A percentile compares a stretch with the other conserved stretches of the same genome.
Conservation (phyloP, 768 basidiomycete species). For the Leccinum aurantiacum region DNA sequence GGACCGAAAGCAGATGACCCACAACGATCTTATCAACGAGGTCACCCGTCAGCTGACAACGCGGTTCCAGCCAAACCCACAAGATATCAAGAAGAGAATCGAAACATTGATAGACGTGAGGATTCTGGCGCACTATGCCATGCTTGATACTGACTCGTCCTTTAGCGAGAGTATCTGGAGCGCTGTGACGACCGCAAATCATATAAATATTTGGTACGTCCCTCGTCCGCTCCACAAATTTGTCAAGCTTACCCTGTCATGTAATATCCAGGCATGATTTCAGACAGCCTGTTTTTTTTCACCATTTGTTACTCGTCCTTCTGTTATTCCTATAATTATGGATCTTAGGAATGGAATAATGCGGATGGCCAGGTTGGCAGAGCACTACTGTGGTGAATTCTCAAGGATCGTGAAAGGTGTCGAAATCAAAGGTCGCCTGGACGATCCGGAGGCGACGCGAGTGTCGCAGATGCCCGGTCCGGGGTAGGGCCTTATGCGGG, state of each 20-base stretch:
- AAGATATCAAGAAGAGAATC: slow-evolving; percentile 89
- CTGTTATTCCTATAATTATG: background rate
- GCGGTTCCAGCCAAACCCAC: slow-evolving; percentile 85
- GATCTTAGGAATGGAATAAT: slow-evolving; percentile 1
- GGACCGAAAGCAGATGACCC: slow-evolving; percentile 83
- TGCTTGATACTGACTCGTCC: background rate
- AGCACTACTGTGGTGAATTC: background rate
- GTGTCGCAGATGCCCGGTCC: background rate
- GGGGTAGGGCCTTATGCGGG: background rate
- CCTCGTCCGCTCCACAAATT: background rate
- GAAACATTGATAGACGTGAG: slow-evolving; percentile 89
- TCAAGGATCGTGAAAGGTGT: background rate
- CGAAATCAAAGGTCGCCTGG: background rate
- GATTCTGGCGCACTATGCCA: slow-evolving; percentile 20
- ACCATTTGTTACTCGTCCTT: background rate
- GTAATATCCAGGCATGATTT: slow-evolving; percentile 25
- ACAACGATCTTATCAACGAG: slow-evolving; percentile 88
- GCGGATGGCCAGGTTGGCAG: background rate
- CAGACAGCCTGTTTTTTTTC: background rate
- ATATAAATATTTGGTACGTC: slow-evolving; percentile 71
- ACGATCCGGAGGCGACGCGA: background rate
- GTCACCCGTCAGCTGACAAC: slow-evolving; percentile 81
- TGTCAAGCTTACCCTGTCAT: slow-evolving; percentile 5
- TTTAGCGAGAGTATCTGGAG: slow-evolving; percentile 90
- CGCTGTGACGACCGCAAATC: slow-evolving; percentile 85